Base-by-base conservation (phyloP, 73 alveolate species). In the Effrenium voratum region DNA sequence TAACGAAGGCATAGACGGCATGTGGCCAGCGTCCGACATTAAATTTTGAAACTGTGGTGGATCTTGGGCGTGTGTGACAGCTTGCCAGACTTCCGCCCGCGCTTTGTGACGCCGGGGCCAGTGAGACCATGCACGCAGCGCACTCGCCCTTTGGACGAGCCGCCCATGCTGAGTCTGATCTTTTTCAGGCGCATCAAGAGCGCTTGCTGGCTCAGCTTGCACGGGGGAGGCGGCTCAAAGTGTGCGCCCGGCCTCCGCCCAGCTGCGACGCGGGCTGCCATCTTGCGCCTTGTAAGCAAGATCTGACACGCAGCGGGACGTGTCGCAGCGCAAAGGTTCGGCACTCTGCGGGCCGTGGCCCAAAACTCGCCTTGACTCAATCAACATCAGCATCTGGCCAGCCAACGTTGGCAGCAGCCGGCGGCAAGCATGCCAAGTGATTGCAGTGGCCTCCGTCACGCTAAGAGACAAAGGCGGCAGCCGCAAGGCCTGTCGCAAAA, bases 221-320 rank as follows among this genome's bases (percentile, higher is more conserved):
- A 16, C 40, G 26, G 40, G 77, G 88, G 88, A 13, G 88, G 88
- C 13, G 66, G 88, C 66, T 77, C 88, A 77, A 77, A 77, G 45
- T 77, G 66, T 5, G 36, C 88, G 12, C 88, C 88, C 15, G 88
- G 88, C 10, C 88, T 60, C 88, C 88, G 45, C 8, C 88, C 88
- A 3, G 88, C 60, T 8, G 45, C 26, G 15, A 77, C 66, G 28
- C 8, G 88, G 12, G 12, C 30, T 55, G 12, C 30, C 22, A 43
- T 44, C 66, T 24, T 77, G 88, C 43, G 44, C 88, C 66, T 77
- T 77, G 88, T 45, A 77, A 28, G 88, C 88, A 41, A 77, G 45
- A 5, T 77, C 88, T 24, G 88, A 77, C 22, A 77, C 88, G 50
- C 88, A 77, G 13, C 88, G 10, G 43, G 88, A 77, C 1, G 88